These are phyloP conservation scores for Prunus mira DNA, from an alignment of 306 rosid genomes.

Conservation along the genomic window DNA sequence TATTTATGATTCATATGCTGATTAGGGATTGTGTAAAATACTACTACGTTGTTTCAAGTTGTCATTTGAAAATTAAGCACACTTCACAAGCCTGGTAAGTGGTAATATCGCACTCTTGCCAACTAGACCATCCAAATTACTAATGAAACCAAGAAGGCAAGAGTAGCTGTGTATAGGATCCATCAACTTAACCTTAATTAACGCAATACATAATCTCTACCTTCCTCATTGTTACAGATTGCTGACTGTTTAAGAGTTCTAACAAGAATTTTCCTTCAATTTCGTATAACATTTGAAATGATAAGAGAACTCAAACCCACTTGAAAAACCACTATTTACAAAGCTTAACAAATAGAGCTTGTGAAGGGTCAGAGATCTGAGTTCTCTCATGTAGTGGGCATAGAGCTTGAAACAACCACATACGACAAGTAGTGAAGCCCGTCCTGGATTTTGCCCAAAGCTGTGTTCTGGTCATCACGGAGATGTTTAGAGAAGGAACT, in stretches of 20 bases:
- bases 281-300: conserved; percentile 8
- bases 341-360: conserved; percentile 13
- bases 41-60: too few relatives aligned
- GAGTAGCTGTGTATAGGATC: too few relatives aligned
- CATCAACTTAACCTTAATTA: not conserved
- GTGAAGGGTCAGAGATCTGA: not conserved
- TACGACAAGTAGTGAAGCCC: conserved; percentile 75
- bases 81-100: too few relatives aligned
- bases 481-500: conserved; percentile 61
- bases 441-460: conserved; percentile 76
- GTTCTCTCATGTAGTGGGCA: conserved; percentile 56
- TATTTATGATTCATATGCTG: too few relatives aligned
- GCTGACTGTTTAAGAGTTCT: not conserved
- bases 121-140: too few relatives aligned
- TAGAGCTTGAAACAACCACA: conserved; percentile 74
- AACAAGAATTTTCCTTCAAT: conserved; percentile 3
- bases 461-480: conserved; percentile 63
- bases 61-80: too few relatives aligned
- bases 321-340: conserved; percentile 34
- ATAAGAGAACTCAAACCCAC: not conserved
- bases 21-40: too few relatives aligned
- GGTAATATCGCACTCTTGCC: too few relatives aligned
- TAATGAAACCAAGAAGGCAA: too few relatives aligned
- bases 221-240: not conserved
- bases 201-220: not conserved